Evolutionary conservation across 2,329 filamentous ascomycete genomes (phyloP).

Genomic region (Herpomyces periplanetae): DNA sequence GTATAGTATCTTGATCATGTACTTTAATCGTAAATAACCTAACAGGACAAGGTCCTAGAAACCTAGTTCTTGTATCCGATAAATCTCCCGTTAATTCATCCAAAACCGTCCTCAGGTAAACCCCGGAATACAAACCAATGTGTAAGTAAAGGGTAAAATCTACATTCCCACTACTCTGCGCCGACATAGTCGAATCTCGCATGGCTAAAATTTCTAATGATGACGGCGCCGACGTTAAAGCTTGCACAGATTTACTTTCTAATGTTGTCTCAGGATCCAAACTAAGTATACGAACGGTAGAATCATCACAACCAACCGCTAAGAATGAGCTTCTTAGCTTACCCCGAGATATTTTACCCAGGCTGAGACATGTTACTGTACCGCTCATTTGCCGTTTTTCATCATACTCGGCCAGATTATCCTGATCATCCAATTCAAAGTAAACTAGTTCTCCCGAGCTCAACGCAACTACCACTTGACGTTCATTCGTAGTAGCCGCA

Average conservation of each 20-base stretch:
- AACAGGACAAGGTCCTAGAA: conserved; percentile 60
- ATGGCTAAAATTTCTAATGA: conserved; percentile 71
- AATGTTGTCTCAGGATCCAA: conserved; percentile 60
- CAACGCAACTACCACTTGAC: conserved; percentile 65
- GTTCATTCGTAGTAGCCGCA: conserved; percentile 61
- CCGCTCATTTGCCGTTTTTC: conserved; percentile 82
- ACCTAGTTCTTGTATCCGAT: conserved; percentile 71
- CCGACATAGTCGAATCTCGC: conserved; percentile 74
- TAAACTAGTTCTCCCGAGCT: conserved; percentile 92
- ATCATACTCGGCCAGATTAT: conserved; percentile 57
- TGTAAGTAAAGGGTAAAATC: conserved; percentile 73
- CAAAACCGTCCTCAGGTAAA: conserved; percentile 72
- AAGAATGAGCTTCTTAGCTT: conserved; percentile 60
- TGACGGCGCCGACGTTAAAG: conserved; percentile 56
- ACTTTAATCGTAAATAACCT: conserved; percentile 71
- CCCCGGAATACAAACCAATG: conserved; percentile 73
- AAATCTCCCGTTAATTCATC: conserved; percentile 86
- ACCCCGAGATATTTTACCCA: conserved; percentile 70
- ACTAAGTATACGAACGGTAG: conserved; percentile 66
- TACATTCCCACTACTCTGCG: conserved; percentile 49
- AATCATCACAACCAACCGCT: conserved; percentile 84
- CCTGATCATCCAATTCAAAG: conserved; percentile 82
- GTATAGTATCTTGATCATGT: conserved; percentile 39
- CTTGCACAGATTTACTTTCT: conserved; percentile 76
- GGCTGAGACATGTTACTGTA: conserved; percentile 68